Evolutionary conservation across 2,329 filamentous ascomycete genomes (phyloP).

Genomic region (Xylaria sp.): DNA sequence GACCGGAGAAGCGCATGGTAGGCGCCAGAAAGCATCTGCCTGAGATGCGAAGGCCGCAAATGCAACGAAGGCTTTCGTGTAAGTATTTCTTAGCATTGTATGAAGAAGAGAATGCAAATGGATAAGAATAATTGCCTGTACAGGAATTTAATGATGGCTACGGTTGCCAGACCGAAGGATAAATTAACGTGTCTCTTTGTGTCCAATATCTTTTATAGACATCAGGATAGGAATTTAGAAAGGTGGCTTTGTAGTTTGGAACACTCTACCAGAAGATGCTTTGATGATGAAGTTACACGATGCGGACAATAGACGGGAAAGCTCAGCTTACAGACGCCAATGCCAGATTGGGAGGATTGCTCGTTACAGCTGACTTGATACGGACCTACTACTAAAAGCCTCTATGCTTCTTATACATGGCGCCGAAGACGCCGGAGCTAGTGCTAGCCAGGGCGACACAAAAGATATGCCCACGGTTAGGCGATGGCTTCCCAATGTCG

Average conservation of each 20-base stretch:
- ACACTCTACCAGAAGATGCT: background rate
- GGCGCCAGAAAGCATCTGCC: slow-evolving; percentile 43
- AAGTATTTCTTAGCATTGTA: slow-evolving; percentile 26
- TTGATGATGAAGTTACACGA: slow-evolving; percentile 18
- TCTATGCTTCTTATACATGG: background rate
- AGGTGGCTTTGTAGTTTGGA: background rate
- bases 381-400: background rate
- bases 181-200: background rate
- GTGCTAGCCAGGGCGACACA: background rate
- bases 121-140: background rate
- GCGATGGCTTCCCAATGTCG: background rate
- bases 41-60: slow-evolving; percentile 32
- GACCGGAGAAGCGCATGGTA: slow-evolving; percentile 44
- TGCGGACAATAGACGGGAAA: slow-evolving; percentile 15
- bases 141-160: background rate
- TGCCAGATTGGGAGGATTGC: background rate
- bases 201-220: background rate
- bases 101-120: background rate
- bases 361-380: background rate
- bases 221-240: background rate
- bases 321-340: background rate
- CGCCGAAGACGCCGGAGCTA: background rate
- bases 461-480: background rate
- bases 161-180: background rate
- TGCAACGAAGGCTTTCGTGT: slow-evolving; percentile 28